These are phyloP conservation scores for Mycena metata DNA, from an alignment of 768 basidiomycete genomes.

Conservation along the genomic window DNA sequence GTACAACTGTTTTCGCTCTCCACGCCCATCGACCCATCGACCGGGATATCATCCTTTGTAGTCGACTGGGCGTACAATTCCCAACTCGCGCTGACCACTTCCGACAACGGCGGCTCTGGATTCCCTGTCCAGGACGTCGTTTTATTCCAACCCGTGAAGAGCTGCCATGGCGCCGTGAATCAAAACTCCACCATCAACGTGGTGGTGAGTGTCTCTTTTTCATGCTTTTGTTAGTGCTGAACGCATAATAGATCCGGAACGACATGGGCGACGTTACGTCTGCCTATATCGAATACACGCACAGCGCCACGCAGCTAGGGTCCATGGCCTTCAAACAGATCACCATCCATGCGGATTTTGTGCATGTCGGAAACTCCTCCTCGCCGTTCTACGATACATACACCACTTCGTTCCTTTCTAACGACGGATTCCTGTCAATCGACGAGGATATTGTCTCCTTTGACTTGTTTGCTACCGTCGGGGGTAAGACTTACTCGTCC, in stretches of 20 bases:
- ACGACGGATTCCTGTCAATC: conserved; percentile 25
- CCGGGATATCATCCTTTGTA: conserved; percentile 26
- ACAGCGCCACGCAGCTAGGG: conserved; percentile 5
- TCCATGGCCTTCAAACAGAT: conserved; percentile 22
- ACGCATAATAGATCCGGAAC: conserved; percentile 26
- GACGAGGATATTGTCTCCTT: background rate
- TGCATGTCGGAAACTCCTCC: conserved; percentile 16
- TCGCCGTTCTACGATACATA: conserved; percentile 30
- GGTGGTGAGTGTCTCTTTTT: conserved; percentile 7
- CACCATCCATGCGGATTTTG: conserved; percentile 13
- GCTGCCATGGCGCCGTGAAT: conserved; percentile 20
- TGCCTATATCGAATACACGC: conserved; percentile 20
- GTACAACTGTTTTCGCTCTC: conserved; percentile 17
- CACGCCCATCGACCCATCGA: conserved; percentile 3
- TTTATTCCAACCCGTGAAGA: conserved; percentile 10
- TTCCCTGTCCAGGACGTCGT: conserved; percentile 30
- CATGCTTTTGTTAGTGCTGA: background rate
- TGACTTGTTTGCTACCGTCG: conserved; percentile 1
- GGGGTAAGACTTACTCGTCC: background rate
- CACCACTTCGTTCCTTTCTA: conserved; percentile 12
- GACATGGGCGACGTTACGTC: conserved; percentile 28
- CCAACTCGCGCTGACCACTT: conserved; percentile 9
- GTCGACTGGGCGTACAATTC: conserved; percentile 29
- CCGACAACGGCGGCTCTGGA: conserved; percentile 32
- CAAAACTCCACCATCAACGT: conserved; percentile 10